Evolutionary conservation across 306 rosid genomes (phyloP), one percentile per base, ranked within the genome.

Genomic region (Notholithocarpus densiflorus): DNA sequence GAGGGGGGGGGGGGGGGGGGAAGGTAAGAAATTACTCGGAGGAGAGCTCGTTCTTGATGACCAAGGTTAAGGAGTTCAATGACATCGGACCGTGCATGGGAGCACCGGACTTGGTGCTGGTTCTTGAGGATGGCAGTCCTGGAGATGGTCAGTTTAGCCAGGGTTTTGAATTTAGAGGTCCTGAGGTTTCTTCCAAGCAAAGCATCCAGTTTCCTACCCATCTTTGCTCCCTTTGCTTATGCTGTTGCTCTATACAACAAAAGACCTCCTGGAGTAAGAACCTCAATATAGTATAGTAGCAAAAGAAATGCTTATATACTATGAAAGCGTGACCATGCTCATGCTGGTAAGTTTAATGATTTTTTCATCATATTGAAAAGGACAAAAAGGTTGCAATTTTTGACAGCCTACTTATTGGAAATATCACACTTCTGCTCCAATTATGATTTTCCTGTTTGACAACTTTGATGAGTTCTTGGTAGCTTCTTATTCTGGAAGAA

Each of bases 121-220:
- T 89, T 89, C 84, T 82, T 89, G 75, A 89, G 88, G 61, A 92
- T 83, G 17, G 84, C 75, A 70, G 82, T 86, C 80, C 92, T 91
- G 21, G 93, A 86, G 52, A 88, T 43, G 54, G 92, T 79, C 6
- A 84, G 85, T 65, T 71, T 86, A 13, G 81, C 60, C 2, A 86
- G 84, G 34, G 54, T 81, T 71, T 78, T 84, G 55, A 92, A 53
- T 66, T 92, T 92, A 20, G 91, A 83, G 69, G 68, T 34, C 64
- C 72, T 65, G 62, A 84, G 88, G 81, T 81, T 84, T 78, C 88
- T 92, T 13, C 90, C 87, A 6, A 89, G 76, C 53, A 88, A 75
- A 61, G 88, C 85, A 11, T 85, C 83, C 52, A 85, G 75, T 52
- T 62, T 85, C 65, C 72, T 62, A 52, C 93, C 97, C 97, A 92